Evolutionary conservation across 2,329 filamentous ascomycete genomes (phyloP).

Genomic region (Microdochium bolleyi): DNA sequence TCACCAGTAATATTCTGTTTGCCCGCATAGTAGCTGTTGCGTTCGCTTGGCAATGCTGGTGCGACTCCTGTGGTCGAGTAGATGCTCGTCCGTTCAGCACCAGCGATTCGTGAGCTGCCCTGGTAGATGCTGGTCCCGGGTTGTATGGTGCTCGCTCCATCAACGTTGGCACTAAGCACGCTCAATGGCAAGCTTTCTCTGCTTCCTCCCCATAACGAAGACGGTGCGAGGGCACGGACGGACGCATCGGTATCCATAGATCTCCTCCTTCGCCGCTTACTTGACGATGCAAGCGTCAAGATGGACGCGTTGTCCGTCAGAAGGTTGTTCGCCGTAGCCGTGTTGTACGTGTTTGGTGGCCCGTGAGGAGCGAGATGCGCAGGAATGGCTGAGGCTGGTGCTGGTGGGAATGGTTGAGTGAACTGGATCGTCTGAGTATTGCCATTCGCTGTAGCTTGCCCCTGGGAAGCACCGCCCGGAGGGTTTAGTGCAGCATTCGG

Average conservation of each 20-base stretch:
- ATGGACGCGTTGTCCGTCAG: slow-evolving; percentile 82
- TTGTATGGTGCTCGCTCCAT: slow-evolving; percentile 32
- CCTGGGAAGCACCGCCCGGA: slow-evolving; percentile 1
- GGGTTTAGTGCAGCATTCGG: slow-evolving; percentile 38
- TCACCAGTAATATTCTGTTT: slow-evolving; percentile 53
- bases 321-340: slow-evolving; percentile 75
- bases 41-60: slow-evolving; percentile 61
- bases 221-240: slow-evolving; percentile 75
- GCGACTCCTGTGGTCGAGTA: slow-evolving; percentile 69
- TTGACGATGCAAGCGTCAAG: slow-evolving; percentile 74
- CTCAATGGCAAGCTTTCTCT: slow-evolving; percentile 73
- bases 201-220: slow-evolving; percentile 73
- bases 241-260: slow-evolving; percentile 83
- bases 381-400: slow-evolving; percentile 66
- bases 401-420: slow-evolving; percentile 55
- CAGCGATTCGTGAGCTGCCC: slow-evolving; percentile 26
- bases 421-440: slow-evolving; percentile 49
- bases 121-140: slow-evolving; percentile 46
- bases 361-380: slow-evolving; percentile 53
- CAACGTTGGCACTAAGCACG: slow-evolving; percentile 65
- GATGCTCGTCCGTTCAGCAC: slow-evolving; percentile 65
- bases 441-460: slow-evolving; percentile 6
- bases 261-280: slow-evolving; percentile 66
- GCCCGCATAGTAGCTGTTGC: slow-evolving; percentile 69
- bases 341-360: slow-evolving; percentile 64